A percentile compares a stretch with the other conserved stretches of the same genome.
These are phyloP conservation scores for Sporisorium graminicola DNA, from an alignment of 1,284 basidiomycete species.

Conservation along the genomic window DNA sequence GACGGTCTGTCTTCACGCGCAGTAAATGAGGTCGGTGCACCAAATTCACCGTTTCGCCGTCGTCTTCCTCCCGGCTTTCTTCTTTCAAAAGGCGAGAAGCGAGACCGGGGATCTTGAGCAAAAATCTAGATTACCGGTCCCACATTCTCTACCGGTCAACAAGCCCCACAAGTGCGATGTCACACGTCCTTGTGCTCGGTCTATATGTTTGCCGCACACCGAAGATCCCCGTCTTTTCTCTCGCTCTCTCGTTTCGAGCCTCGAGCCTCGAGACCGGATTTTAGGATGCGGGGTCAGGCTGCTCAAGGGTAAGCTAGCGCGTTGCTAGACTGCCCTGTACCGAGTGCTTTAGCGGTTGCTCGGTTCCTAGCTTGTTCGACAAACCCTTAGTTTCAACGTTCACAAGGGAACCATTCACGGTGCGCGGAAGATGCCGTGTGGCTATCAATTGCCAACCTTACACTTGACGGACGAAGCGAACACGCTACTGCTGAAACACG, in stretches of 20 bases:
- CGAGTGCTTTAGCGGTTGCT: background rate
- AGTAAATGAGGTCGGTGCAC: background rate
- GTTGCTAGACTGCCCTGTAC: background rate
- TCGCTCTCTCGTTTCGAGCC: too few species aligned
- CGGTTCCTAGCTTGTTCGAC: background rate
- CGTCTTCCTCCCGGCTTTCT: slow-evolving; percentile 35
- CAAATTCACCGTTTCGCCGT: slow-evolving; percentile 11
- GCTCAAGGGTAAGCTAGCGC: background rate
- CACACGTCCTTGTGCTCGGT: background rate
- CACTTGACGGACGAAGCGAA: background rate
- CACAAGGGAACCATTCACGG: background rate
- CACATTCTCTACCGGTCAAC: slow-evolving; percentile 7
- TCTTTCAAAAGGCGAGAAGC: slow-evolving; percentile 3
- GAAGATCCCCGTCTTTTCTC: background rate
- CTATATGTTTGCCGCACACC: slow-evolving; percentile 13
- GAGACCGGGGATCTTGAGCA: slow-evolving; percentile 29
- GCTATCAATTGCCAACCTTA: background rate
- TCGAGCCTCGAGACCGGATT: too few species aligned
- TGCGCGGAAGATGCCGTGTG: background rate
- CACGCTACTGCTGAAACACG: slow-evolving; percentile 39
- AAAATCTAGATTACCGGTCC: slow-evolving; percentile 32
- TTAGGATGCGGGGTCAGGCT: slow-evolving; percentile 4
- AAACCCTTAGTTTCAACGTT: too few species aligned
- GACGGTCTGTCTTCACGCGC: slow-evolving; percentile 14
- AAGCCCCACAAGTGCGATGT: background rate